Base-by-base conservation (phyloP, 148 eudicot species). In the Vaccinium corymbosum region DNA sequence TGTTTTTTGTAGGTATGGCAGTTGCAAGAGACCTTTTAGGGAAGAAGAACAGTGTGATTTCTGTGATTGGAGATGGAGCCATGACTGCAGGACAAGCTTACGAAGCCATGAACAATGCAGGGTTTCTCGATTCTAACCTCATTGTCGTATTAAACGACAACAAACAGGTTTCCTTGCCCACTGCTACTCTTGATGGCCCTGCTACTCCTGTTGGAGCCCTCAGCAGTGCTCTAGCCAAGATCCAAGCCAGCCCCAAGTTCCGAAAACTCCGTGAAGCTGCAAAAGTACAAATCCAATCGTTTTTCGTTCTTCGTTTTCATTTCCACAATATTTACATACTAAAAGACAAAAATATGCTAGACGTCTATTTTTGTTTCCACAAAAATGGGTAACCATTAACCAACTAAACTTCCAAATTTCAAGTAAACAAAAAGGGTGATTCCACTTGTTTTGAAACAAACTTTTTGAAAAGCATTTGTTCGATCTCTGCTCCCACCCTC, bases 31-130 rank as follows among this genome's bases (percentile, higher is more conserved):
- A 94, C 86, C 87, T 94, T 19, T 55, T 91, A 85, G 94, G 97
- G 27, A 90, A 88, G 56, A 87, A 85, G 48, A 92, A 92, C 87
- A 90, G 80, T 55, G 94, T 94, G 0, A 84, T 94, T 46, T 89
- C 95, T 46, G 93, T 94, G 78, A 94, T 94, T 25, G 97, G 97
- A 61, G 97, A 92, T 83, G 97, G 97, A 80, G 95, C 95, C 76
- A 94, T 94, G 94, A 94, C 94, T 10, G 97, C 97, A 78, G 97
- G 97, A 82, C 97, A 94, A 87, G 97, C 97, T 61, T 94, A 91
- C 9, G 95, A 94, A 78, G 97, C 97, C 72, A 84, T 94, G 91
- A 94, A 94, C 76, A 92, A 94, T 85, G 97, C 97, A 17, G 97
- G 97, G 3, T 92, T 80, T 32, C 90, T 92, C 1, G 92, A 92